Percentiles rank a stretch among this genome's conserved stretches.
Conservation (phyloP, 106 monocot genomes). For the Phalaenopsis aphrodite region DNA sequence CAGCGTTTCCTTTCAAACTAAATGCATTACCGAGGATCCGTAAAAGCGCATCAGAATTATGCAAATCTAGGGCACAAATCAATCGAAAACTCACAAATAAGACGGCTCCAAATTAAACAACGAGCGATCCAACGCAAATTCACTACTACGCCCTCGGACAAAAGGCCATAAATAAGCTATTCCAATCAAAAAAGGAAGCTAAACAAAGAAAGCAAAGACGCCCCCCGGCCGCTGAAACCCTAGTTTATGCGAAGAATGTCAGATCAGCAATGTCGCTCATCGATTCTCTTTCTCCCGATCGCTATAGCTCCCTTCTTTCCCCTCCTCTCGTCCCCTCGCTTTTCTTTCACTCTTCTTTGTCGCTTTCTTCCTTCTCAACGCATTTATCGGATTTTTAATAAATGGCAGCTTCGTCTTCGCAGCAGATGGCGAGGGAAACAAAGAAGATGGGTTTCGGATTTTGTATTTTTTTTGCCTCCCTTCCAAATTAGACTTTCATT, state of each 20-base stretch:
- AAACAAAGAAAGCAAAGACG: background rate
- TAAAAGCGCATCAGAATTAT: background rate
- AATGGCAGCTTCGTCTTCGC: constrained; percentile 1
- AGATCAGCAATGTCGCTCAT: background rate
- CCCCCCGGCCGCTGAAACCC: background rate
- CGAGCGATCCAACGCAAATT: background rate
- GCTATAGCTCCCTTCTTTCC: background rate
- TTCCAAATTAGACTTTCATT: background rate
- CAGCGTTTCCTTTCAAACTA: background rate
- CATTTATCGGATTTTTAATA: background rate
- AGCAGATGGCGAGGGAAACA: background rate
- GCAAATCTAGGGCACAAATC: constrained; percentile 1
- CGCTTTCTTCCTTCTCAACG: background rate
- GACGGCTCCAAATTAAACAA: background rate
- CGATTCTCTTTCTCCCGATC: background rate
- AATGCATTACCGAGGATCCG: background rate
- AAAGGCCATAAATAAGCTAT: background rate
- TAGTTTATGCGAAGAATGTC: background rate
- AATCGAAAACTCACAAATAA: background rate
- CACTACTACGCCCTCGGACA: background rate
- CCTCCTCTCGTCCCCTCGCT: background rate
- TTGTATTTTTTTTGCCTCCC: background rate
- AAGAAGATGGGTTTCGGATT: background rate
- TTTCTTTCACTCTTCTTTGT: background rate
- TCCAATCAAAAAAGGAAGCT: background rate